Evolutionary conservation across 192 early-diverging fungal genomes (phyloP), one percentile per base, ranked within the genome.

Genomic region (Podochytrium sp.): DNA sequence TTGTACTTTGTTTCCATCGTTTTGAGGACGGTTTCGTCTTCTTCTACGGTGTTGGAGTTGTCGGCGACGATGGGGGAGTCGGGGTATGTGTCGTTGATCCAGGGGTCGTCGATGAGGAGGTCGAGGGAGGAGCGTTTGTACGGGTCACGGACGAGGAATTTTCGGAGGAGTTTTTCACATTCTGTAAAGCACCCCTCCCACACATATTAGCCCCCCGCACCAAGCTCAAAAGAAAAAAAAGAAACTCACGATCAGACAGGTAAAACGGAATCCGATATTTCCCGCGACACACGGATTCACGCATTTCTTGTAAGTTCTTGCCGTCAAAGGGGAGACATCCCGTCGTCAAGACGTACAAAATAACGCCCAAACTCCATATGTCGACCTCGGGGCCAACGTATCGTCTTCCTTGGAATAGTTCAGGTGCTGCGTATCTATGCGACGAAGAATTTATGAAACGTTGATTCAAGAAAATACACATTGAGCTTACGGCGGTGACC

Each of bases 371-470:
- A 82, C 92, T 94, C 97, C 97, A 99, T 16, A 97, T 94, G 82
- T 99, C 97, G 5, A 98, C 97, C 81, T 98, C 96, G 32, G 95
- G 95, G 10, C 96, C 97, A 86, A 98, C 90, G 78, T 99, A 99
- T 41, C 78, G 35, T 16, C 83, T 65, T 14, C 85, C 87, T 75
- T 84, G 81, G 67, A 97, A 90, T 37, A 98, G 92, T 77, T 98
- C 97, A 5, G 97, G 85, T 2, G 85, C 85, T 0, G 84, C 87
- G 61, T 89, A 84, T 60, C 83, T 82, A 63, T 40, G n/a, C n/a
- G n/a, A n/a, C n/a, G 23, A 51, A 41, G 33, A n/a, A 51, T 65
- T 51, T 49, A 42, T 43, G 61, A 40, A 34, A 33, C 41, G 29
- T 16, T 58, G 23, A 39, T 35, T 40, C 32, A 58, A 40, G 53